Conservation (phyloP, 2,329 filamentous ascomycete species). For the Microdochium bolleyi region DNA sequence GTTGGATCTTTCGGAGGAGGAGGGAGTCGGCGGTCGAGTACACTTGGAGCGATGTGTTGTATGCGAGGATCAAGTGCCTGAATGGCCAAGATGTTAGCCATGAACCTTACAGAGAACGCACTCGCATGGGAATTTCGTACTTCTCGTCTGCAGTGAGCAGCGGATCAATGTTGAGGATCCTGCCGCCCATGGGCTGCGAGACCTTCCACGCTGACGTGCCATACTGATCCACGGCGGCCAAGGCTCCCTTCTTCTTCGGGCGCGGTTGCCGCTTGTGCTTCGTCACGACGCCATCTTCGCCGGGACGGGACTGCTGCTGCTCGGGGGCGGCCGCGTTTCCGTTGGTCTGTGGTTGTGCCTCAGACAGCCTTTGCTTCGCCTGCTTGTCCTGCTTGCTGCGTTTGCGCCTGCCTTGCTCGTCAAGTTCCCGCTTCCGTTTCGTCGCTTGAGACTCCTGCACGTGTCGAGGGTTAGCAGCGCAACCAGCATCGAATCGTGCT, state of each 20-base stretch:
- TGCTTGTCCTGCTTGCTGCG: slow-evolving; percentile 16
- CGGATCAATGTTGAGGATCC: slow-evolving; percentile 57
- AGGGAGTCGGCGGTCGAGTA: slow-evolving; percentile 78
- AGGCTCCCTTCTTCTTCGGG: slow-evolving; percentile 4
- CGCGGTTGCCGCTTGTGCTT: slow-evolving; percentile 9
- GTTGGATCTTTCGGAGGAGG: slow-evolving; percentile 62
- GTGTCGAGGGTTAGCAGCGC: slow-evolving; percentile 4
- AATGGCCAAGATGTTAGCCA: slow-evolving; percentile 15
- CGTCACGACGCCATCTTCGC: slow-evolving; percentile 3
- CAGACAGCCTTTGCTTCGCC: slow-evolving; percentile 19
- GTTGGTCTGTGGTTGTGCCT: slow-evolving; percentile 1
- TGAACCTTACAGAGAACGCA: neutral
- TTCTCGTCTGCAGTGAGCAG: slow-evolving; percentile 54
- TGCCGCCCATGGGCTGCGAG: slow-evolving; percentile 56
- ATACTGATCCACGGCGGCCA: slow-evolving; percentile 3
- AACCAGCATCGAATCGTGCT: neutral
- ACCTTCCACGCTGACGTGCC: slow-evolving; percentile 40
- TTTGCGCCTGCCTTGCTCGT: slow-evolving; percentile 30
- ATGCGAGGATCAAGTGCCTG: slow-evolving; percentile 68
- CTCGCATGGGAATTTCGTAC: slow-evolving; percentile 28
- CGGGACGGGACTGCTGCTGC: neutral
- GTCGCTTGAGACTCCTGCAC: slow-evolving; percentile 27
- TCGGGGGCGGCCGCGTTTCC: slow-evolving; percentile 3
- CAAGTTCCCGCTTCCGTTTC: slow-evolving; percentile 38
- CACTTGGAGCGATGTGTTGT: slow-evolving; percentile 67